Conservation (phyloP, 2,329 filamentous ascomycete species). For the Rhinocladiella similis region DNA sequence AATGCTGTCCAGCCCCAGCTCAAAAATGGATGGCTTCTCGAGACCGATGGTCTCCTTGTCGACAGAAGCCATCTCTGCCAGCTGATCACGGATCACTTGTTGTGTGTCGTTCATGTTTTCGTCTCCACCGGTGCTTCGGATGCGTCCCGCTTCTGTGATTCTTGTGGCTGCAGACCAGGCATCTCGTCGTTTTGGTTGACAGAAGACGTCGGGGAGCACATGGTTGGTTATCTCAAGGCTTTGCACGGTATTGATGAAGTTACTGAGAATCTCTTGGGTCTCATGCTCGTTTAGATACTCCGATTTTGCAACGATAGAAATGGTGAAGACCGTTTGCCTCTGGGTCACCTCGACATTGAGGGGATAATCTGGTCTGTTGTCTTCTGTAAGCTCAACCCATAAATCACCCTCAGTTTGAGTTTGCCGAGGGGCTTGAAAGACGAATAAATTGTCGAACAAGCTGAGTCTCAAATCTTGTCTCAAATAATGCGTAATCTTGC, state of each 20-base stretch:
- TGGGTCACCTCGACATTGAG: constrained; percentile 74
- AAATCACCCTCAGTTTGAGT: constrained; percentile 36
- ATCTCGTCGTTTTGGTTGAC: neutral
- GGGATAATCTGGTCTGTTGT: constrained; percentile 65
- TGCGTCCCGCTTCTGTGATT: neutral
- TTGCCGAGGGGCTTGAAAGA: constrained; percentile 64
- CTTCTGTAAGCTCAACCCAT: constrained; percentile 58
- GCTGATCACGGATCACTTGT: constrained; percentile 56
- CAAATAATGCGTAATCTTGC: constrained; percentile 79
- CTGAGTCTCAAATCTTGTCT: constrained; percentile 54
- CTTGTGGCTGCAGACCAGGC: neutral
- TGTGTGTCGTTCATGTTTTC: constrained; percentile 64
- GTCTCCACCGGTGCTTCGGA: neutral
- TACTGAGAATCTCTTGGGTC: constrained; percentile 42
- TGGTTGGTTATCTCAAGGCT: constrained; percentile 3
- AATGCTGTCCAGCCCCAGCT: constrained; percentile 88
- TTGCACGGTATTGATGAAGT: constrained; percentile 36
- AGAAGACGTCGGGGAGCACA: constrained; percentile 10
- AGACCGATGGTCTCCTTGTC: constrained; percentile 54
- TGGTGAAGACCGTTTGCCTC: constrained; percentile 46
- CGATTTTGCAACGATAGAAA: constrained; percentile 62
- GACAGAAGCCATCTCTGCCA: constrained; percentile 63
- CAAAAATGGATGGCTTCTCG: constrained; percentile 65
- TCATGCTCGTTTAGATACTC: constrained; percentile 39
- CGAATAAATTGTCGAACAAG: constrained; percentile 79